Evolutionary conservation across 202 grass and related monocot species (phyloP).

Genomic region (Eragrostis tef): DNA sequence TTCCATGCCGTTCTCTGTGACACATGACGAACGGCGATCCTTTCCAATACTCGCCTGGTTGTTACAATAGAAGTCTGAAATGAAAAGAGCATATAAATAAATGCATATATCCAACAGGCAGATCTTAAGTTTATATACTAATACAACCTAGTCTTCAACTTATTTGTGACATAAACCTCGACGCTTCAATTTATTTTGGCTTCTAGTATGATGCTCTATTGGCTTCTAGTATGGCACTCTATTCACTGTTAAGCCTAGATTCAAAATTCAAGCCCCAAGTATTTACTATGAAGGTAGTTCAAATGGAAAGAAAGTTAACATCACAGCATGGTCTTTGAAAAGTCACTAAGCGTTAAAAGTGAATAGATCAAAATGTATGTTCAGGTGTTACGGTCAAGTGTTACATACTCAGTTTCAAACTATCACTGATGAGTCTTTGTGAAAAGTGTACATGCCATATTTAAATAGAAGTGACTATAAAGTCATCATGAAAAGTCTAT

Average conservation of each 20-base stretch:
- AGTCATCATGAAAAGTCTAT: not conserved
- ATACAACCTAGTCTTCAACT: not conserved
- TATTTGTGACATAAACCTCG: not conserved
- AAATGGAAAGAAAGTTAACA: not conserved
- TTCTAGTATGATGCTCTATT: conserved; percentile 31
- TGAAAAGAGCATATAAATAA: conserved; percentile 34
- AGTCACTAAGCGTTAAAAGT: conserved; percentile 11
- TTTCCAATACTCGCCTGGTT: conserved; percentile 85
- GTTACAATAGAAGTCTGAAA: conserved; percentile 88
- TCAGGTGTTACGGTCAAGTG: conserved; percentile 1
- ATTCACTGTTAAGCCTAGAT: not conserved
- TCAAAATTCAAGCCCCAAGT: not conserved
- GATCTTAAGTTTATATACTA: conserved; percentile 13
- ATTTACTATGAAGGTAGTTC: not conserved
- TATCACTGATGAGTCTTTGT: too few relatives aligned
- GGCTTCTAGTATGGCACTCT: conserved; percentile 21
- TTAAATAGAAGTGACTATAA: conserved; percentile 2
- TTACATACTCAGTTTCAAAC: too few relatives aligned
- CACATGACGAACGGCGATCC: conserved; percentile 69
- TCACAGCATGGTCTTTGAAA: not conserved
- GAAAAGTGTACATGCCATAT: not conserved
- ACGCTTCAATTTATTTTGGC: conserved; percentile 34
- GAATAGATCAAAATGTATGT: not conserved
- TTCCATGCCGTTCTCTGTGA: conserved; percentile 98
- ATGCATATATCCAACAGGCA: not conserved